These are phyloP conservation scores for Diaporthe humulicola DNA, from an alignment of 2,329 filamentous ascomycete species.

Conservation along the genomic window DNA sequence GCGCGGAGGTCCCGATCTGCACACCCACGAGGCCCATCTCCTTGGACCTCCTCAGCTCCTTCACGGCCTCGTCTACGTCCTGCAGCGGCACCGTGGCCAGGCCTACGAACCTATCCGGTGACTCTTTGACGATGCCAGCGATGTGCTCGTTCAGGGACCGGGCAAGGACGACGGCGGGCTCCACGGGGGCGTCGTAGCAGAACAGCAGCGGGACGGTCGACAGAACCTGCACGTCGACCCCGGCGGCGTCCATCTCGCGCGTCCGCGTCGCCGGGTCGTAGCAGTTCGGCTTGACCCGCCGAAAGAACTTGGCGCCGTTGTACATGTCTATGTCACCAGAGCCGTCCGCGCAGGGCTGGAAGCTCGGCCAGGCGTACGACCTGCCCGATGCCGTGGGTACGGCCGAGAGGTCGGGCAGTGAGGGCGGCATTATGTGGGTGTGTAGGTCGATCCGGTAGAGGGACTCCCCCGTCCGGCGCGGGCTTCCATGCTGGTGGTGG, in stretches of 20 bases:
- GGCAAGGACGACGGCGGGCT: conserved; percentile 47
- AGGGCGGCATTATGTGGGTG: conserved; percentile 53
- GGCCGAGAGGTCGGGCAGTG: conserved; percentile 55
- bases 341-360: conserved; percentile 44
- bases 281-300: conserved; percentile 51
- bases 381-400: conserved; percentile 58
- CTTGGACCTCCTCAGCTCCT: conserved; percentile 47
- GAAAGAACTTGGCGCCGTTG: conserved; percentile 50
- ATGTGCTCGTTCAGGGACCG: conserved; percentile 51
- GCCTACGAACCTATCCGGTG: conserved; percentile 49
- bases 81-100: conserved; percentile 51
- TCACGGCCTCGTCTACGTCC: conserved; percentile 46
- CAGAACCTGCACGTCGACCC: conserved; percentile 52
- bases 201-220: conserved; percentile 54
- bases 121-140: conserved; percentile 42
- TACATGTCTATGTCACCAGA: conserved; percentile 50
- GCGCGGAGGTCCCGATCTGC: conserved; percentile 51
- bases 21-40: conserved; percentile 48
- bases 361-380: conserved; percentile 51
- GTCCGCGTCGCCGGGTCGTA: conserved; percentile 47
- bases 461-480: conserved; percentile 38
- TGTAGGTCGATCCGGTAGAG: conserved; percentile 53
- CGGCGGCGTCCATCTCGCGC: conserved; percentile 51
- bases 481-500: conserved; percentile 15
- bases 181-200: conserved; percentile 51